phyloP scores from a whole-genome alignment of 352 stramenopile genomes.

The Phytophthora sansomeana region DNA sequence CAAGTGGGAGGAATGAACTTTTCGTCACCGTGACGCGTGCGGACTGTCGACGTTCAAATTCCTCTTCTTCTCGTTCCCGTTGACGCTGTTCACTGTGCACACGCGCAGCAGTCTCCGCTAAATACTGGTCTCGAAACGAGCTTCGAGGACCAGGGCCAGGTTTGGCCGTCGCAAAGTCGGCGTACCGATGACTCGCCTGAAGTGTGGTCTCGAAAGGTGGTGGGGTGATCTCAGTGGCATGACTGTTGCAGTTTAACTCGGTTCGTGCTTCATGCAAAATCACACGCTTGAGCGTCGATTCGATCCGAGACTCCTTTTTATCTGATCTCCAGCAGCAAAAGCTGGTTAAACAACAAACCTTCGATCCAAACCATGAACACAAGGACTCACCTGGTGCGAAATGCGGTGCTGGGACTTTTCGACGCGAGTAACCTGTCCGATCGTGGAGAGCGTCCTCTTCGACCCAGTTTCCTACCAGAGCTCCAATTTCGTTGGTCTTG shows the following conservation, averaged over 20 bases:
- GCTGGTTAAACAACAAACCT: not conserved
- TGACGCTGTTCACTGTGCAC: slow-evolving; percentile 47
- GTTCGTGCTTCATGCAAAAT: slow-evolving; percentile 46
- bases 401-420: slow-evolving; percentile 50
- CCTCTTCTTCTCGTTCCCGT: slow-evolving; percentile 34
- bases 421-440: slow-evolving; percentile 66
- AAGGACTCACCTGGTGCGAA: slow-evolving; percentile 39
- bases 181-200: slow-evolving; percentile 61
- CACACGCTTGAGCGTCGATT: slow-evolving; percentile 63
- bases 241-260: slow-evolving; percentile 38
- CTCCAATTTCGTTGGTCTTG: slow-evolving; percentile 81
- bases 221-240: slow-evolving; percentile 32
- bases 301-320: slow-evolving; percentile 48
- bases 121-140: slow-evolving; percentile 51
- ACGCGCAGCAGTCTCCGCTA: slow-evolving; percentile 50
- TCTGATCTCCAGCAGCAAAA: slow-evolving; percentile 30
- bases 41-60: slow-evolving; percentile 28
- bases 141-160: slow-evolving; percentile 45
- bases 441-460: slow-evolving; percentile 78
- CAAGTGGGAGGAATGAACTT: slow-evolving; percentile 48
- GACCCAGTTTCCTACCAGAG: slow-evolving; percentile 87
- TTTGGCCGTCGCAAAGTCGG: slow-evolving; percentile 46
- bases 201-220: slow-evolving; percentile 63
- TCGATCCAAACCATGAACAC: not conserved
- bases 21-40: slow-evolving; percentile 39